A percentile compares a stretch with the other conserved stretches of the same genome.
Evolutionary conservation across 2,329 filamentous ascomycete species (phyloP).

Genomic region (Aspergillus neoniger): DNA sequence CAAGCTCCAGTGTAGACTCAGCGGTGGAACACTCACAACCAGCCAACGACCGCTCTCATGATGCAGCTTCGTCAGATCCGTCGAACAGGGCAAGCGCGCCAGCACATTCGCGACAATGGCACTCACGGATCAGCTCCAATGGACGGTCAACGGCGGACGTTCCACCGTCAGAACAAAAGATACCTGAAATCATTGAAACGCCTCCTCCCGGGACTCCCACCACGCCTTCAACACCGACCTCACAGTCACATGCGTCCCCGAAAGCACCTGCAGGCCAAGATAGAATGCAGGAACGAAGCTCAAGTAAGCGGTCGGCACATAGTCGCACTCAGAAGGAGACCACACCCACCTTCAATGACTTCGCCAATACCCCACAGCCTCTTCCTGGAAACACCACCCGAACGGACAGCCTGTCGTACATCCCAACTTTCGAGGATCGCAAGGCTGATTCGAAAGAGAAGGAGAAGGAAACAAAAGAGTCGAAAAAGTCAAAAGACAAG

Average conservation of each 20-base stretch:
- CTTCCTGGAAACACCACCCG: constrained; percentile 69
- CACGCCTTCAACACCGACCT: constrained; percentile 27
- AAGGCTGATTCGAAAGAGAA: constrained; percentile 72
- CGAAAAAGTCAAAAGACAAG: constrained; percentile 73
- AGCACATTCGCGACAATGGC: constrained; percentile 52
- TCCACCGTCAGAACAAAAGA: constrained; percentile 49
- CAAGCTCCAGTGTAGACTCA: constrained; percentile 32
- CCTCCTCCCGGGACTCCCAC: constrained; percentile 52
- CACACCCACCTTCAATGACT: constrained; percentile 62
- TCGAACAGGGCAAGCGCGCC: constrained; percentile 34
- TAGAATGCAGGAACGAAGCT: constrained; percentile 28
- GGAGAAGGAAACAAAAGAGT: constrained; percentile 63
- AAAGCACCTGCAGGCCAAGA: constrained; percentile 35
- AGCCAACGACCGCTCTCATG: constrained; percentile 18
- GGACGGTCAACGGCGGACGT: constrained; percentile 57
- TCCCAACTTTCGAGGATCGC: constrained; percentile 75
- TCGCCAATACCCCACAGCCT: constrained; percentile 65
- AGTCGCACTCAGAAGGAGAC: constrained; percentile 40
- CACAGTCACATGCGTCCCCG: constrained; percentile 47
- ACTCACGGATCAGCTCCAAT: constrained; percentile 59
- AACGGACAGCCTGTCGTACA: constrained; percentile 77
- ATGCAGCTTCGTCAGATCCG: constrained; percentile 31
- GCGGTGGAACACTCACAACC: constrained; percentile 31
- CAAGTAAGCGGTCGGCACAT: constrained; percentile 37
- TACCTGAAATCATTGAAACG: constrained; percentile 66